Evolutionary conservation across 345 rosid species (phyloP).

Genomic region (Linum usitatissimum): DNA sequence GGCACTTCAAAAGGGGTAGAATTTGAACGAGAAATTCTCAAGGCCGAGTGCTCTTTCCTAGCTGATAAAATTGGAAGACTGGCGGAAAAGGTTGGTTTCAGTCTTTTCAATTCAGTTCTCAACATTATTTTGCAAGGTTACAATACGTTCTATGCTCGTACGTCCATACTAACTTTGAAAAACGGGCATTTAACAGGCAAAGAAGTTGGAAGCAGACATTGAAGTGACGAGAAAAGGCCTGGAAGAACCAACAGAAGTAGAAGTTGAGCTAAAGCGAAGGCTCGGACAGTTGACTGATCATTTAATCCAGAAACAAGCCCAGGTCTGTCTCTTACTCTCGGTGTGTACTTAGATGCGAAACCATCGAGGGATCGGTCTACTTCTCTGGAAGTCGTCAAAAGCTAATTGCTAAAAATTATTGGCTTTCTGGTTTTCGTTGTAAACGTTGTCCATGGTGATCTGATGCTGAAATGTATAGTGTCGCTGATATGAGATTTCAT

Average conservation of each 20-base stretch:
- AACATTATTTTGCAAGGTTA: neutral
- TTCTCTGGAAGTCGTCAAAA: too few species aligned
- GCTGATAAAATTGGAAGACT: slow-evolving; percentile 48
- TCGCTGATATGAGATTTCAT: too few species aligned
- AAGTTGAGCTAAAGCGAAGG: slow-evolving; percentile 68
- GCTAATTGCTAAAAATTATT: too few species aligned
- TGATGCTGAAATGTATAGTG: too few species aligned
- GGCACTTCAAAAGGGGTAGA: slow-evolving; percentile 54
- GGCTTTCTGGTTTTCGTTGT: too few species aligned
- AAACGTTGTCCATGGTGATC: too few species aligned
- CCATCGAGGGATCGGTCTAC: too few species aligned
- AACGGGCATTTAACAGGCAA: slow-evolving; percentile 28
- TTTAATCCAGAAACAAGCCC: slow-evolving; percentile 94
- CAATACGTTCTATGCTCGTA: too few species aligned
- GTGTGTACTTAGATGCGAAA: too few species aligned
- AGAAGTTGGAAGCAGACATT: slow-evolving; percentile 49
- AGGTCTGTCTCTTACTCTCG: slow-evolving; percentile 57
- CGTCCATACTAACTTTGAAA: neutral
- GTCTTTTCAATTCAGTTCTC: too few species aligned
- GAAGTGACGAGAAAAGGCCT: slow-evolving; percentile 65
- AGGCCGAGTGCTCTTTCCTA: slow-evolving; percentile 59
- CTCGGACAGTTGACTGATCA: slow-evolving; percentile 91
- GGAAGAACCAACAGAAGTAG: slow-evolving; percentile 87
- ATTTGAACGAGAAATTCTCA: slow-evolving; percentile 61
- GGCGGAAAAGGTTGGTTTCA: slow-evolving; percentile 61